Percentiles rank a stretch among this genome's conserved stretches.
phyloP scores from a whole-genome alignment of 306 rosid genomes.

The Prunus fruticosa region DNA sequence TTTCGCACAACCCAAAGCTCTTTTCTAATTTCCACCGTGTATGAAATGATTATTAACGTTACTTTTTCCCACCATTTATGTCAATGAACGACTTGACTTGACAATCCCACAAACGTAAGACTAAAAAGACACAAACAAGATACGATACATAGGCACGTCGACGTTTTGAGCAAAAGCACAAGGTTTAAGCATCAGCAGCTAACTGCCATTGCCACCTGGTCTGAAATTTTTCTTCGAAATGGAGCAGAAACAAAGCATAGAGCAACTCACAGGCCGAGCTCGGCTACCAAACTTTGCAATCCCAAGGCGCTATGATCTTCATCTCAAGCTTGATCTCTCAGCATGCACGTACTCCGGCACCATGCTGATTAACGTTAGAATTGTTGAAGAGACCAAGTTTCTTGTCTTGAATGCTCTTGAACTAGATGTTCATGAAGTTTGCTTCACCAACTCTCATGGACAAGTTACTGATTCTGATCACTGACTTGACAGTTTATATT shows the following conservation, averaged over 20 bases:
- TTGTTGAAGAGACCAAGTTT: slow-evolving; percentile 36
- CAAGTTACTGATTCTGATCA: slow-evolving; percentile 30
- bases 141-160: no score
- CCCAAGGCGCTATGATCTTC: slow-evolving; percentile 52
- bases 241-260: slow-evolving; percentile 37
- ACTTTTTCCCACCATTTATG: no score
- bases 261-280: slow-evolving; percentile 54
- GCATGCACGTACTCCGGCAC: slow-evolving; percentile 48
- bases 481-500: neutral
- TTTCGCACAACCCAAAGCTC: no score
- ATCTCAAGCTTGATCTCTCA: slow-evolving; percentile 50
- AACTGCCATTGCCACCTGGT: neutral
- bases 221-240: slow-evolving; percentile 3
- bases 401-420: slow-evolving; percentile 54
- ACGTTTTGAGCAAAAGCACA: neutral
- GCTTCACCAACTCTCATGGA: slow-evolving; percentile 35
- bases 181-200: neutral
- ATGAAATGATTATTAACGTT: no score
- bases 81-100: no score
- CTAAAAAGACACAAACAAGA: neutral
- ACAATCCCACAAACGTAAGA: no score
- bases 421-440: slow-evolving; percentile 40
- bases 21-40: no score
- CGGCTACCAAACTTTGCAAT: slow-evolving; percentile 51
- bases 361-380: slow-evolving; percentile 30